A percentile compares a stretch with the other conserved stretches of the same genome.
phyloP scores from a whole-genome alignment of 2,329 filamentous ascomycete species.

The Cadophora gregata region DNA sequence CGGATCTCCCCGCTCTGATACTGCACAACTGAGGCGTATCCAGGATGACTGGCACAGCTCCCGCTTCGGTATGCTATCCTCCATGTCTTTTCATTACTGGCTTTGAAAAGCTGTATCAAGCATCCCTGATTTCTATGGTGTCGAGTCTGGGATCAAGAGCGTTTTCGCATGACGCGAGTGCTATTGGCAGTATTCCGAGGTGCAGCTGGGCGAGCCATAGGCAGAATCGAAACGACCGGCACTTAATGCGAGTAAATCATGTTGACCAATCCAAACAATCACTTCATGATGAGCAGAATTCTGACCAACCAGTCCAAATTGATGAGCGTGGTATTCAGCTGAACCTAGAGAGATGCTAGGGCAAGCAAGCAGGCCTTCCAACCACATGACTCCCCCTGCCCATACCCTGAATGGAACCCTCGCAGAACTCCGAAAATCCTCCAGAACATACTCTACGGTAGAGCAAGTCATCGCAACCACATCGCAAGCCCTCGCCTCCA shows the following conservation, averaged over 20 bases:
- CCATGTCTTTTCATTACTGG: conserved; percentile 6
- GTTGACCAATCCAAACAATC: not conserved
- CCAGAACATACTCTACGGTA: not conserved
- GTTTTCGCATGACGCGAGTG: not conserved
- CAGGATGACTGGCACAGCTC: conserved; percentile 10
- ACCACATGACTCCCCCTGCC: not conserved
- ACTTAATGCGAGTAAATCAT: not conserved
- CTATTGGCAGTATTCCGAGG: conserved; percentile 2
- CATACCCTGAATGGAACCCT: not conserved
- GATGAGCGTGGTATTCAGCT: not conserved
- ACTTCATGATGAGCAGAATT: not conserved
- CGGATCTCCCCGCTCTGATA: conserved; percentile 6
- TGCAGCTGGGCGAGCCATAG: not conserved
- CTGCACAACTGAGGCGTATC: conserved; percentile 9
- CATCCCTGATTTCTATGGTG: not conserved
- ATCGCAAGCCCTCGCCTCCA: not conserved
- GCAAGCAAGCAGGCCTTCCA: not conserved
- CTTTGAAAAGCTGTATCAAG: not conserved
- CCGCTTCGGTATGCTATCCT: conserved; percentile 1
- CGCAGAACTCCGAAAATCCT: not conserved
- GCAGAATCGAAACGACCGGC: not conserved
- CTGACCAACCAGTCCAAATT: not conserved
- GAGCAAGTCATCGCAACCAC: not conserved
- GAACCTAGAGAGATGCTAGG: not conserved
- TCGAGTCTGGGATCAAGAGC: not conserved